Base-by-base conservation (phyloP, 1,139 yeast genomes). In the Lodderomyces elongisporus region DNA sequence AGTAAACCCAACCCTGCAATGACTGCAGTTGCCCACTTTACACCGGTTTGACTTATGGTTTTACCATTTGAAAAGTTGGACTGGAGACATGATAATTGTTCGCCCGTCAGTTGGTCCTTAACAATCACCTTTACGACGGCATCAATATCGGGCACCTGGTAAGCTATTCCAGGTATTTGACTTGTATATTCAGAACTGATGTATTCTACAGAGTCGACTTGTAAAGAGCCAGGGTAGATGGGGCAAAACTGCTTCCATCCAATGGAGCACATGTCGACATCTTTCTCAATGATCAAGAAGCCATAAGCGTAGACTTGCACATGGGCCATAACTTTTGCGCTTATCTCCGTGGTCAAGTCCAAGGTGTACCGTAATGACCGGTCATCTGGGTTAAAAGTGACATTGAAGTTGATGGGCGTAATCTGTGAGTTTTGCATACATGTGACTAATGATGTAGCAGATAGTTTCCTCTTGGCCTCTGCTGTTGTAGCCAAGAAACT, bases 181-280 rank as follows among this genome's bases (percentile, higher is more conserved):
- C 62, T 50, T 14, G 66, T 72, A 44, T 74, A 74, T 5, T 49
- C 45, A 13, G 58, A 43, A 26, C 70, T 56, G 33, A 83, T 67
- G 46, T 78, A 77, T 53, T 78, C 71, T 39, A 79, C 60, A 27
- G 87, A 75, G 40, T 82, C 81, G 30, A 83, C 68, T 48, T 79
- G 81, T 49, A 83, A 68, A 17, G 74, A 54, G 16, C 91, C 91
- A 0, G 91, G 87, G 44, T 64, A 77, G 27, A 83, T 54, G 1
- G 91, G 91, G 59, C 93, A 83, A 50, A 83, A 82, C 56, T 83
- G 91, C 50, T 79, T 81, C 85, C 88, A 79, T 15, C 76, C 77
- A 38, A 80, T 52, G 14, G 48, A 32, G 60, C 93, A 83, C 45
- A 79, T 50, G 46, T 81, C 72, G 33, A 82, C 56, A 4, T 53